Percentiles rank a stretch among this genome's conserved stretches.
phyloP scores from a whole-genome alignment of 768 basidiomycete species.

The Chalciporus pseudorubinellus region DNA sequence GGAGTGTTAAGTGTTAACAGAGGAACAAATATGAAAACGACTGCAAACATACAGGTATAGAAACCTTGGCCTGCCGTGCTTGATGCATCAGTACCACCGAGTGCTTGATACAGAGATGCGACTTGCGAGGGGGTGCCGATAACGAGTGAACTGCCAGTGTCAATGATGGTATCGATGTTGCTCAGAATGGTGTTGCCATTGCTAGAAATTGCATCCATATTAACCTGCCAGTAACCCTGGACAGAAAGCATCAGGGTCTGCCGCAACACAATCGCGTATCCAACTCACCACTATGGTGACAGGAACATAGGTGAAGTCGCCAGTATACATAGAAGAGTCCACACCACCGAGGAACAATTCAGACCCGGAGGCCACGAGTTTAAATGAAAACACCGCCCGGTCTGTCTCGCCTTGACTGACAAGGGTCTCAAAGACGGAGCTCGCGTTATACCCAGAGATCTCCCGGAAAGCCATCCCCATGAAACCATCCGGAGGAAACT shows the following conservation, averaged over 20 bases:
- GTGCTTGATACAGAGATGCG: neutral
- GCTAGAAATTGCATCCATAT: neutral
- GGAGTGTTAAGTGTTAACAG: neutral
- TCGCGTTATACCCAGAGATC: slow-evolving; percentile 33
- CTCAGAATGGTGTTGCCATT: neutral
- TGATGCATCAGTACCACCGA: slow-evolving; percentile 8
- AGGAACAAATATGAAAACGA: neutral
- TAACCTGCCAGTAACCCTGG: neutral
- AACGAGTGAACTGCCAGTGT: slow-evolving; percentile 15
- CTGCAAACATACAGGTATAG: slow-evolving; percentile 30
- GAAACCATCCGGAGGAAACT: slow-evolving; percentile 18
- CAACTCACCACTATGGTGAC: slow-evolving; percentile 21
- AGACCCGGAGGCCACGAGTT: slow-evolving; percentile 38
- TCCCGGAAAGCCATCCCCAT: slow-evolving; percentile 41
- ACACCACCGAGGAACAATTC: slow-evolving; percentile 41
- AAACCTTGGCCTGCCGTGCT: no score
- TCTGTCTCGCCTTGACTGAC: slow-evolving; percentile 33
- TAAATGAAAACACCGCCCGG: slow-evolving; percentile 46
- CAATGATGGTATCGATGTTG: neutral
- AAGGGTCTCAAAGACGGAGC: slow-evolving; percentile 41
- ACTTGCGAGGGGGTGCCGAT: neutral
- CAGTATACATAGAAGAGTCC: slow-evolving; percentile 35
- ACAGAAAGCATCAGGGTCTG: slow-evolving; percentile 6
- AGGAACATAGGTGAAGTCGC: slow-evolving; percentile 31
- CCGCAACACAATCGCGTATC: neutral